Evolutionary conservation across 176 grass and related monocot species (phyloP).

Genomic region (Carex kokanica): DNA sequence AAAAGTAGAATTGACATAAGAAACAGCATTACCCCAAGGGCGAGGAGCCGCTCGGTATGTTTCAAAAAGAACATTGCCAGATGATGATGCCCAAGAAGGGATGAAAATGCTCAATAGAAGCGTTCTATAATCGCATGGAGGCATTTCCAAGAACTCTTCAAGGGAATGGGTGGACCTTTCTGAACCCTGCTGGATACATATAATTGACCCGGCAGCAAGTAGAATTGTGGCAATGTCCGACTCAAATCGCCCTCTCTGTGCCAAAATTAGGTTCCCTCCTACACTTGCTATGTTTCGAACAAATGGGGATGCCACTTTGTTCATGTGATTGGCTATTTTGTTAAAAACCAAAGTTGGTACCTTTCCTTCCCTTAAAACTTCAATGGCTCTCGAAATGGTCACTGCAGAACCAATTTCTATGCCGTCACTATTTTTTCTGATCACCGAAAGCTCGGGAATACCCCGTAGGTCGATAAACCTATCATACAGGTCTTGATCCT

Average conservation of each 20-base stretch:
- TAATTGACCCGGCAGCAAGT: conserved; percentile 47
- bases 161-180: conserved; percentile 45
- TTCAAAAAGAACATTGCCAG: conserved; percentile 42
- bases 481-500: no score
- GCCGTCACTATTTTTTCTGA: no score
- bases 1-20: conserved; percentile 64
- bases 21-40: conserved; percentile 68
- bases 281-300: conserved; percentile 71
- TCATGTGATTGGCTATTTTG: no score
- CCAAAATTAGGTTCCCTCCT: conserved; percentile 68
- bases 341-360: no score
- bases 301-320: conserved; percentile 61
- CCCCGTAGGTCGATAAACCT: no score
- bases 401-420: no score
- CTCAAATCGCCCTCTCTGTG: conserved; percentile 52
- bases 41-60: conserved; percentile 55
- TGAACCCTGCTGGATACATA: conserved; percentile 37
- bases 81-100: conserved; percentile 38
- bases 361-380: no score
- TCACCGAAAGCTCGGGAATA: no score
- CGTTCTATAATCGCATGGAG: conserved; percentile 35
- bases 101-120: conserved; percentile 62
- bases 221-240: conserved; percentile 75
- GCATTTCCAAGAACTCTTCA: conserved; percentile 51
- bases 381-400: no score